phyloP scores from a whole-genome alignment of 2,329 filamentous ascomycete genomes.

The Diplodia sapinea region DNA sequence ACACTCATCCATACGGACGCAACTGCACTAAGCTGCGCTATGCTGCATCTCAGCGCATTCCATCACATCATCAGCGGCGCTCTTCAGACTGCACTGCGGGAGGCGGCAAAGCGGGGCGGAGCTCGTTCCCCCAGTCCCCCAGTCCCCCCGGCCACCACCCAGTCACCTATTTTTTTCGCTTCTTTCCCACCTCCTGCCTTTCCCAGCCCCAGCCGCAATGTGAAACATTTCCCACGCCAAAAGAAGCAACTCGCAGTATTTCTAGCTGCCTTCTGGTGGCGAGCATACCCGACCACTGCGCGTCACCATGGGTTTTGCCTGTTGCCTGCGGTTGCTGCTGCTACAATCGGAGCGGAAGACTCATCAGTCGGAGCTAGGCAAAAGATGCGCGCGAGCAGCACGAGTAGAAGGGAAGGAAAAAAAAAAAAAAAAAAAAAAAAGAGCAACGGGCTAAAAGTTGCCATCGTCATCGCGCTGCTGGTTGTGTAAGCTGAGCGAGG shows the following conservation, averaged over 20 bases:
- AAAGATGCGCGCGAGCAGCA: not conserved
- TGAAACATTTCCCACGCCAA: slow-evolving; percentile 12
- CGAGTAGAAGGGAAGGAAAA: not conserved
- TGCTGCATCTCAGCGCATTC: not conserved
- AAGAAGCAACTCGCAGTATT: not conserved
- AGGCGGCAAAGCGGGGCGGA: slow-evolving; percentile 7
- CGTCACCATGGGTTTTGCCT: not conserved
- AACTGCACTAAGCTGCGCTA: not conserved
- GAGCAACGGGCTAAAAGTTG: not conserved
- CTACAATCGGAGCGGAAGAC: not conserved
- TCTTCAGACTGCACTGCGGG: too few species aligned
- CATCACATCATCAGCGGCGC: not conserved
- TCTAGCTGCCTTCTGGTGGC: slow-evolving; percentile 21
- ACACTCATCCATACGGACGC: not conserved
- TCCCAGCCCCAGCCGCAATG: not conserved
- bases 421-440: not conserved
- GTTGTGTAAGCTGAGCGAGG: slow-evolving; percentile 11
- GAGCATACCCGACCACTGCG: not conserved
- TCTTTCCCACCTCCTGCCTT: not conserved
- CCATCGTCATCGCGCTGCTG: not conserved
- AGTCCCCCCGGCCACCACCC: not conserved
- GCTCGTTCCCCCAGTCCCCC: too few species aligned
- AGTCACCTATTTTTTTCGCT: not conserved
- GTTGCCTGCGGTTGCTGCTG: not conserved
- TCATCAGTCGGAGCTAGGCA: not conserved